A percentile compares a stretch with the other conserved stretches of the same genome.
Conservation (phyloP, 805 yeast species). For the Metschnikowia lunata region DNA sequence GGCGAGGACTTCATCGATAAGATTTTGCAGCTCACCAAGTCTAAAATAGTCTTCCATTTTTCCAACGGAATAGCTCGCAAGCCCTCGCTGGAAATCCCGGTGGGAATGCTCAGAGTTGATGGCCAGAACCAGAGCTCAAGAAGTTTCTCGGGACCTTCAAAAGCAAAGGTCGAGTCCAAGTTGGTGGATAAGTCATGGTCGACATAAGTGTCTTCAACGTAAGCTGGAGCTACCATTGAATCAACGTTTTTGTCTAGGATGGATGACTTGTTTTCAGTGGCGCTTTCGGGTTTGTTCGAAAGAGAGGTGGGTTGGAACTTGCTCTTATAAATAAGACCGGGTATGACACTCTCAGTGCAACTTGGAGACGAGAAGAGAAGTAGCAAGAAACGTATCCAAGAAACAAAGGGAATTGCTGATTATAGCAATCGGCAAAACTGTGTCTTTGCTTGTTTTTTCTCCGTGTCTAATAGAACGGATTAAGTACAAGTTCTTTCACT, state of each 20-base stretch:
- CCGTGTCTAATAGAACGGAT: no score
- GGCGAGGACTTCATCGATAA: constrained; percentile 69
- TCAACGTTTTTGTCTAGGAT: no score
- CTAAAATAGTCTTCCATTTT: constrained; percentile 70
- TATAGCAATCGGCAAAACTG: background rate
- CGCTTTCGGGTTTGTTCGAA: background rate
- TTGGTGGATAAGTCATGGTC: constrained; percentile 76
- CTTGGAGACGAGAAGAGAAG: constrained; percentile 44
- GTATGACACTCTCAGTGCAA: constrained; percentile 13
- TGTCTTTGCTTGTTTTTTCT: background rate
- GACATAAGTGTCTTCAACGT: constrained; percentile 47
- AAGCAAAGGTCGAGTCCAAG: constrained; percentile 85
- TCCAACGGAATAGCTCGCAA: constrained; percentile 61
- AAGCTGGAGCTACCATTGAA: constrained; percentile 42
- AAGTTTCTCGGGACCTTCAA: constrained; percentile 96
- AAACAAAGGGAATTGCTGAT: constrained; percentile 5
- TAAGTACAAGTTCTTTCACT: constrained; percentile 12
- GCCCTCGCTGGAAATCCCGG: constrained; percentile 38
- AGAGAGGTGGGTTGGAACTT: constrained; percentile 37
- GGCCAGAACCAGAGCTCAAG: constrained; percentile 86
- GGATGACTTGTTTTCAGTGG: background rate
- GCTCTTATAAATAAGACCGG: constrained; percentile 25
- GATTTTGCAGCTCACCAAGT: constrained; percentile 82
- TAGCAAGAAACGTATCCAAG: constrained; percentile 44
- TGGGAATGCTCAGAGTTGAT: constrained; percentile 36